These are phyloP conservation scores for Sedum album DNA, from an alignment of 164 flowering plant genomes.

Conservation along the genomic window DNA sequence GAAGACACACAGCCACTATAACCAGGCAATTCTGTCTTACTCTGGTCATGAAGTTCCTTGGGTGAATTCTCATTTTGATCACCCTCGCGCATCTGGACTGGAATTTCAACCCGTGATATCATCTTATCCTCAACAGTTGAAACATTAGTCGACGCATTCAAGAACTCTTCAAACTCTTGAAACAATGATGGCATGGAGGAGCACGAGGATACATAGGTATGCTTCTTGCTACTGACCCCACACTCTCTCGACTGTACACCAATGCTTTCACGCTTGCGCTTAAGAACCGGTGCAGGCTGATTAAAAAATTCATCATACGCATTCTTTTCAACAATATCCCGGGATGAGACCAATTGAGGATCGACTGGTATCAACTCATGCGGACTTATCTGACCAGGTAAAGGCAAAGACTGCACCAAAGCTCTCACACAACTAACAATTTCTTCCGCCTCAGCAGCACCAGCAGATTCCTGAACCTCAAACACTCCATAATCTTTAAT, in stretches of 20 bases:
- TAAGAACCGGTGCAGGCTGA: slow-evolving; percentile 22
- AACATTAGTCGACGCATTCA: slow-evolving; percentile 19
- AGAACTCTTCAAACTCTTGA: slow-evolving; percentile 18
- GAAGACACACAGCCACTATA: slow-evolving; percentile 17
- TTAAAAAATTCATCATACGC: not conserved
- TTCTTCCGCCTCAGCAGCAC: slow-evolving; percentile 29
- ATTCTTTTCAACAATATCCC: not conserved
- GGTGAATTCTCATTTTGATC: slow-evolving; percentile 22
- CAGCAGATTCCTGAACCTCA: slow-evolving; percentile 16
- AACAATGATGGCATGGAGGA: slow-evolving; percentile 18
- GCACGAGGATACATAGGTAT: slow-evolving; percentile 13
- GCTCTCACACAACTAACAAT: slow-evolving; percentile 31
- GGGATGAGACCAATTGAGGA: slow-evolving; percentile 41
- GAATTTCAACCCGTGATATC: slow-evolving; percentile 42
- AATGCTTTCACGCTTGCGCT: slow-evolving; percentile 54
- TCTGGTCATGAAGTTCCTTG: slow-evolving; percentile 24
- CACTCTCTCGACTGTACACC: slow-evolving; percentile 56
- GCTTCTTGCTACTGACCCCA: slow-evolving; percentile 17
- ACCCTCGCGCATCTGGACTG: slow-evolving; percentile 56
- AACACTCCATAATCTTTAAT: slow-evolving; percentile 13
- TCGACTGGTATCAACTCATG: slow-evolving; percentile 35
- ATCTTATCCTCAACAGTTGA: slow-evolving; percentile 36
- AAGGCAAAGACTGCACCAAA: slow-evolving; percentile 21
- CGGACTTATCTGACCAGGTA: slow-evolving; percentile 24
- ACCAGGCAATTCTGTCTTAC: slow-evolving; percentile 23